Percentiles rank a stretch among this genome's conserved stretches.
Evolutionary conservation across 164 flowering plant genomes (phyloP).

Genomic region (Protea cynaroides): DNA sequence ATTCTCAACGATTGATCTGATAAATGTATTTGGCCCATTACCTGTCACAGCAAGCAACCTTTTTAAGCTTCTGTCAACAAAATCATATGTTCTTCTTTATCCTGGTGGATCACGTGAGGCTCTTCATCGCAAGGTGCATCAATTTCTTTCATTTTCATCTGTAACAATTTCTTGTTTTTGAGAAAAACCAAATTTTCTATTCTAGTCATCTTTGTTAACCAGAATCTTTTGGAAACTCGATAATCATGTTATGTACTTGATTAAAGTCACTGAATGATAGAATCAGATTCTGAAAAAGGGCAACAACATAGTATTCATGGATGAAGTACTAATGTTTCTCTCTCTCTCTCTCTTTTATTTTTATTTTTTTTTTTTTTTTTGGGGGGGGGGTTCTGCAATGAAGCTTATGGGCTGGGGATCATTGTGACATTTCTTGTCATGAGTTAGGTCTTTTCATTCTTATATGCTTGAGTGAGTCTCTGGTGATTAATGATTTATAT

Average conservation of each 20-base stretch:
- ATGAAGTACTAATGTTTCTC: too few relatives aligned
- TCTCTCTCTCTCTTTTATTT: too few relatives aligned
- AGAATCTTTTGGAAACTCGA: neutral
- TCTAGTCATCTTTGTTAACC: neutral
- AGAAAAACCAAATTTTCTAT: too few relatives aligned
- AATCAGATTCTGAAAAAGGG: too few relatives aligned
- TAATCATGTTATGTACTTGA: neutral
- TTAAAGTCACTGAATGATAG: neutral
- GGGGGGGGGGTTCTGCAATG: too few relatives aligned
- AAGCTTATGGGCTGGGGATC: too few relatives aligned
- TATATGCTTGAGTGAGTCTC: too few relatives aligned
- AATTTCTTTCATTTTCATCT: neutral
- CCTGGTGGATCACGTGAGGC: slow-evolving; percentile 99
- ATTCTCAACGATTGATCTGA: slow-evolving; percentile 30
- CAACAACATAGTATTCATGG: too few relatives aligned
- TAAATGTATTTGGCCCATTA: slow-evolving; percentile 64
- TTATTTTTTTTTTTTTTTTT: too few relatives aligned
- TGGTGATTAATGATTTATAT: too few relatives aligned
- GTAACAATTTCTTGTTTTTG: neutral
- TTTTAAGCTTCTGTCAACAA: slow-evolving; percentile 55
- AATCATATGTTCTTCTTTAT: slow-evolving; percentile 79
- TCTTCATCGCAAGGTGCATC: slow-evolving; percentile 71
- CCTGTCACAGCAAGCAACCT: slow-evolving; percentile 71
- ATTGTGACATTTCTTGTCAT: too few relatives aligned
- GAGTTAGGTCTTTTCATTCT: too few relatives aligned